Conservation (phyloP, 2,329 filamentous ascomycete species). For the Penicillium verrucosum region DNA sequence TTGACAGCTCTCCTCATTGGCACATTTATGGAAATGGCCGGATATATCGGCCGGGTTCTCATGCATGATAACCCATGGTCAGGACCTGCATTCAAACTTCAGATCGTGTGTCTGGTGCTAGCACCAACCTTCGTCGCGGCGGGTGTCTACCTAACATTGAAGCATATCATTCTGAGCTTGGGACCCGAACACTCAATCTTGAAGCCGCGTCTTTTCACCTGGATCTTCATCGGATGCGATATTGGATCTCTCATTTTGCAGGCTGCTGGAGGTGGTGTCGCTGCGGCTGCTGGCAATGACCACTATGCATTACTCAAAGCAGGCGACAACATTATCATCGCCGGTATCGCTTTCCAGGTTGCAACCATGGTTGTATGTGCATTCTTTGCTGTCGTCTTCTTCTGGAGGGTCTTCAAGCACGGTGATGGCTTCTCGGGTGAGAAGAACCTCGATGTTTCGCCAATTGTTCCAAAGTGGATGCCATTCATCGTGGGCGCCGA, state of each 20-base stretch:
- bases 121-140: slow-evolving; percentile 56
- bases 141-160: slow-evolving; percentile 56
- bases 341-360: slow-evolving; percentile 58
- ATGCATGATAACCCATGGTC: slow-evolving; percentile 54
- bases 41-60: slow-evolving; percentile 55
- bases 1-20: slow-evolving; percentile 50
- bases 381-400: slow-evolving; percentile 43
- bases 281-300: slow-evolving; percentile 48
- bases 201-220: slow-evolving; percentile 52
- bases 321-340: slow-evolving; percentile 57
- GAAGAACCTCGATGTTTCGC: slow-evolving; percentile 25
- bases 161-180: slow-evolving; percentile 56
- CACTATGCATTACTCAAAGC: slow-evolving; percentile 40
- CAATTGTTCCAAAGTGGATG: slow-evolving; percentile 21
- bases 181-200: slow-evolving; percentile 50
- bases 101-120: slow-evolving; percentile 56
- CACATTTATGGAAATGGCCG: slow-evolving; percentile 51
- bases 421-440: slow-evolving; percentile 27
- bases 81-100: slow-evolving; percentile 50
- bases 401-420: slow-evolving; percentile 36
- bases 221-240: slow-evolving; percentile 60
- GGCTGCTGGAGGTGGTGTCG: slow-evolving; percentile 56
- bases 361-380: slow-evolving; percentile 45
- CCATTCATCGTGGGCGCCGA: slow-evolving; percentile 28
- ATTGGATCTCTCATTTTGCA: slow-evolving; percentile 58